Conservation (phyloP, 1,139 yeast genomes). For the Nematodospora anomalae region DNA sequence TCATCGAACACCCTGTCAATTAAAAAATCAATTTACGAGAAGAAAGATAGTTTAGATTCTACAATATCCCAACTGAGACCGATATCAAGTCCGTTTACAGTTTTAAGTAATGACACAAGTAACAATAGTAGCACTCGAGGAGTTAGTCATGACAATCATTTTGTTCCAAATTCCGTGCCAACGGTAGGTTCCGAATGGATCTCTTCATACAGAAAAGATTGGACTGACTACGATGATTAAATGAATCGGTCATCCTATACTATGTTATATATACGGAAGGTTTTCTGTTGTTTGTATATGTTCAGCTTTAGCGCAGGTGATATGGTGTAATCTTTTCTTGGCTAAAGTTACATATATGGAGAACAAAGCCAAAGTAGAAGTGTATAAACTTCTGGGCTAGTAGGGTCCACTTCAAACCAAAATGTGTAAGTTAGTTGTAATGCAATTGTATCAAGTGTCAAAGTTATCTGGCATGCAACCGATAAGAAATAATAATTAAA, state of each 20-base stretch:
- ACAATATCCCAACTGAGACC: conserved; percentile 5
- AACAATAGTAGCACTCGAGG: not conserved
- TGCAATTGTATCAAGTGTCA: conserved; percentile 1
- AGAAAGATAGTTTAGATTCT: conserved; percentile 7
- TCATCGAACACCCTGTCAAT: conserved; percentile 21
- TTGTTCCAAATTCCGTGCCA: conserved; percentile 30
- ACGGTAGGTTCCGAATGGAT: conserved; percentile 14
- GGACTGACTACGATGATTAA: conserved; percentile 34
- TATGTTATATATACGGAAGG: too few species aligned
- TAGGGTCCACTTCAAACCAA: conserved; percentile 21
- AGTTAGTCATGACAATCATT: not conserved
- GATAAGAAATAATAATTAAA: too few species aligned
- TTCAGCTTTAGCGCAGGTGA: too few species aligned
- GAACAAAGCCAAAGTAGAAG: too few species aligned
- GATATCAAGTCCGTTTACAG: conserved; percentile 9
- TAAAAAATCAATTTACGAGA: conserved; percentile 6
- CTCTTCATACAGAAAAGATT: conserved; percentile 27
- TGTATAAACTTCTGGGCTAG: too few species aligned
- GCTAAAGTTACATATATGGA: too few species aligned
- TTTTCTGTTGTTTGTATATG: too few species aligned
- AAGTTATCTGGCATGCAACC: too few species aligned
- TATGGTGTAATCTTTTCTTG: too few species aligned
- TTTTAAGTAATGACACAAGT: not conserved
- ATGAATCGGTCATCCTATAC: too few species aligned
- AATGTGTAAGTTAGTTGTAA: conserved; percentile 39